Conservation (phyloP, 208 protist species). For the Crithidia expoeki region DNA sequence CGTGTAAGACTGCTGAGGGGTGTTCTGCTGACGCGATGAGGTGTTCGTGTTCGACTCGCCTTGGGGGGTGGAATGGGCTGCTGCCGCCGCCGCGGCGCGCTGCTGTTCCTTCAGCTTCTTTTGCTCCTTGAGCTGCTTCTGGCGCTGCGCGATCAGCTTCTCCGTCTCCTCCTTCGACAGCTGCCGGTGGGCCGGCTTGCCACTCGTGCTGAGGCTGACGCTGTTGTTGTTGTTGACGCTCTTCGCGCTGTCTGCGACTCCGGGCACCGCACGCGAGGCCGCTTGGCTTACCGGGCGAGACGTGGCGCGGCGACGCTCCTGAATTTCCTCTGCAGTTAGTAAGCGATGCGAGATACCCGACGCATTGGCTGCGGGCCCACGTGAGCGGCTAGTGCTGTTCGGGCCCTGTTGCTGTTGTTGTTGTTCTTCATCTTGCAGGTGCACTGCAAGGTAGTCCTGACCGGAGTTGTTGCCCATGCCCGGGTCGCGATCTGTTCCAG, state of each 20-base stretch:
- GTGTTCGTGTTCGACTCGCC: not conserved
- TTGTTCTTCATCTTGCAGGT: conserved; percentile 19
- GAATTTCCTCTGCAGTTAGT: conserved; percentile 28
- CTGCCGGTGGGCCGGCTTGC: conserved; percentile 38
- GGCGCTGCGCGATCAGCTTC: conserved; percentile 35
- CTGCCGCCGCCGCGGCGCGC: conserved; percentile 4
- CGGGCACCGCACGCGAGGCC: conserved; percentile 1
- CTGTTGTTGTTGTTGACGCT: conserved; percentile 22
- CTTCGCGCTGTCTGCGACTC: not conserved
- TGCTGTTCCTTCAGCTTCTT: conserved; percentile 17
- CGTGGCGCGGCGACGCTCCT: conserved; percentile 17
- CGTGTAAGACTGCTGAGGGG: not conserved
- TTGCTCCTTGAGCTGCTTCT: conserved; percentile 33
- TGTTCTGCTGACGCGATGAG: conserved; percentile 7
- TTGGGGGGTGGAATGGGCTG: not conserved
- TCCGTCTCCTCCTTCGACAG: conserved; percentile 40
- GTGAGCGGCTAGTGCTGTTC: conserved; percentile 18
- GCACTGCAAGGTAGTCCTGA: conserved; percentile 1
- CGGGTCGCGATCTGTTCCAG: not conserved
- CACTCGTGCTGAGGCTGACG: conserved; percentile 15
- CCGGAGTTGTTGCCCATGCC: not conserved
- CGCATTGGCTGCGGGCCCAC: conserved; percentile 13
- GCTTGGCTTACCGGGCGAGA: conserved; percentile 18
- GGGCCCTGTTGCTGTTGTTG: conserved; percentile 4
- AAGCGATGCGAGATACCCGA: conserved; percentile 32